Evolutionary conservation across 139 green algal species (phyloP).

Genomic region (Choricystis sp.): DNA sequence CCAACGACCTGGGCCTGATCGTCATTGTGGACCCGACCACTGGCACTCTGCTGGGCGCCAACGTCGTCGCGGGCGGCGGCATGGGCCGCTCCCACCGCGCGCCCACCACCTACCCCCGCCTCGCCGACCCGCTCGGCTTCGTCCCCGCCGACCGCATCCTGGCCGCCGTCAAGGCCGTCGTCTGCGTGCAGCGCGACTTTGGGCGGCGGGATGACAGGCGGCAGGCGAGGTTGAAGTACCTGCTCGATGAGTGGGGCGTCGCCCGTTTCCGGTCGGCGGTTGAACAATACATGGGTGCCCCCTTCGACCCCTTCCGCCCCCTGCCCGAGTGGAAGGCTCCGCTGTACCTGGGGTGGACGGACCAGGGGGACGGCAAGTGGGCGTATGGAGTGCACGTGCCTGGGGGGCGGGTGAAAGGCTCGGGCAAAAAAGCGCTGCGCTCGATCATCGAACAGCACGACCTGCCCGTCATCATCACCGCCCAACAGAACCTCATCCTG

Average conservation of each 20-base stretch:
- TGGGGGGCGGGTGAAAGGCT: constrained; percentile 53
- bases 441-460: constrained; percentile 64
- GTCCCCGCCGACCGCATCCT: constrained; percentile 91
- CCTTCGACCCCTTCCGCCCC: constrained; percentile 34
- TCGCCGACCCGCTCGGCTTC: constrained; percentile 83
- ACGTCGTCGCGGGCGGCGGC: constrained; percentile 87
- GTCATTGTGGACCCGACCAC: constrained; percentile 49
- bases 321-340: constrained; percentile 88
- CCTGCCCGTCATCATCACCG: constrained; percentile 51
- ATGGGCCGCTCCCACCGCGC: constrained; percentile 67
- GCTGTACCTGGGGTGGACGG: constrained; percentile 93
- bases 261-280: constrained; percentile 80
- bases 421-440: constrained; percentile 70
- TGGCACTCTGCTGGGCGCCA: constrained; percentile 72
- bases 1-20: constrained; percentile 87
- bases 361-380: constrained; percentile 80
- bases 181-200: constrained; percentile 92
- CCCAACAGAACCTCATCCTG: constrained; percentile 91
- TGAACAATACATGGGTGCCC: constrained; percentile 91
- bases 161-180: constrained; percentile 86
- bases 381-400: constrained; percentile 90
- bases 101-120: constrained; percentile 70
- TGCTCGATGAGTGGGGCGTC: constrained; percentile 88
- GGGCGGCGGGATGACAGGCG: constrained; percentile 91
- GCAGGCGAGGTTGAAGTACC: constrained; percentile 91